Percentiles rank a stretch among this genome's conserved stretches.
Conservation (phyloP, 129 eudicot genomes). For the Pittosporum tobira region DNA sequence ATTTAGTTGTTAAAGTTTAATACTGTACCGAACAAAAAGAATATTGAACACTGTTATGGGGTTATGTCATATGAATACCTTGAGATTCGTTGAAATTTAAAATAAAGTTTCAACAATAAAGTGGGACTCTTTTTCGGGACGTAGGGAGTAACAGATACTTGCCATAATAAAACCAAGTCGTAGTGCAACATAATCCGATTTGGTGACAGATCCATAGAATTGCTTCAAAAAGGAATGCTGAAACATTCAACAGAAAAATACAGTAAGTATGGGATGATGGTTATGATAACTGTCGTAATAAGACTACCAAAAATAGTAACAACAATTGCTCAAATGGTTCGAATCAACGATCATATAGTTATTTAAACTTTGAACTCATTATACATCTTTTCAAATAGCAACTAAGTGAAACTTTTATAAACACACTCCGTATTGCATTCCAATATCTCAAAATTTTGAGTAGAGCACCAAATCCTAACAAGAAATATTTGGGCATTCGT, state of each 20-base stretch:
- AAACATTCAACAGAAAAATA: slow-evolving; percentile 9
- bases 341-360: neutral
- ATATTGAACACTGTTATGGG: no score
- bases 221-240: slow-evolving; percentile 83
- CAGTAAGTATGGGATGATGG: neutral
- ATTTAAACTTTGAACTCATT: no score
- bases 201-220: slow-evolving; percentile 83
- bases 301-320: neutral
- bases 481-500: neutral
- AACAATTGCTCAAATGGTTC: neutral
- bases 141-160: slow-evolving; percentile 11
- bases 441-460: no score
- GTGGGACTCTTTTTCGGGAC: no score
- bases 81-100: no score
- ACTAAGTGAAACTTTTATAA: no score
- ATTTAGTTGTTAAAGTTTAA: no score
- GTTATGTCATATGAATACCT: no score
- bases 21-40: no score
- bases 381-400: neutral
- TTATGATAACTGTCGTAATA: neutral
- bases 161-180: slow-evolving; percentile 82
- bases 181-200: slow-evolving; percentile 67
- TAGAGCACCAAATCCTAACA: neutral
- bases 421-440: neutral
- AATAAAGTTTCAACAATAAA: no score